Conservation (phyloP, 2,329 filamentous ascomycete species). For the Curvularia eragrostidis region DNA sequence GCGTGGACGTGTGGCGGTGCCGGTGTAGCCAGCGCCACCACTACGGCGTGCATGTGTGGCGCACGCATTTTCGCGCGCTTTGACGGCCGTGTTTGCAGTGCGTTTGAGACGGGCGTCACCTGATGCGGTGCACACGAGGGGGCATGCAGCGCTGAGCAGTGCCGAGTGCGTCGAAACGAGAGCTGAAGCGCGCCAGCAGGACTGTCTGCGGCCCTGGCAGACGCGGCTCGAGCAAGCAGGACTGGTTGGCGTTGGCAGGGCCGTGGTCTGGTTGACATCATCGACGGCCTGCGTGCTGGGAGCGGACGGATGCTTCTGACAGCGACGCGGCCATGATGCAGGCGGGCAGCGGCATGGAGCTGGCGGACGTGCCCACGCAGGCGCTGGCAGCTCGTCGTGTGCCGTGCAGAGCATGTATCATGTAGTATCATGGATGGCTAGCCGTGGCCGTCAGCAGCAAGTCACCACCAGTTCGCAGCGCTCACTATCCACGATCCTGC, state of each 20-base stretch:
- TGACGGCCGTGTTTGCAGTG: slow-evolving; percentile 26
- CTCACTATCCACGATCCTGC: slow-evolving; percentile 10
- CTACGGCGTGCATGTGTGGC: not conserved
- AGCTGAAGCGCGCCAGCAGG: slow-evolving; percentile 6
- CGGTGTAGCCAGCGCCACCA: not conserved
- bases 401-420: not conserved
- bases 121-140: slow-evolving; percentile 7
- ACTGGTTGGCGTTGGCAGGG: slow-evolving; percentile 12
- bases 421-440: too few relatives aligned
- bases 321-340: slow-evolving; percentile 20
- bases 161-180: slow-evolving; percentile 5
- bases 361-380: not conserved
- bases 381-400: not conserved
- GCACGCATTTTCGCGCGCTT: slow-evolving; percentile 11
- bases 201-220: not conserved
- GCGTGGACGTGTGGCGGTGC: not conserved
- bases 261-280: slow-evolving; percentile 27
- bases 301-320: slow-evolving; percentile 17
- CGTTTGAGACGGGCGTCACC: slow-evolving; percentile 23
- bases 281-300: slow-evolving; percentile 17
- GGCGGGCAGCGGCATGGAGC: not conserved
- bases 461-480: slow-evolving; percentile 17
- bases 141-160: not conserved
- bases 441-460: too few relatives aligned
- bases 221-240: slow-evolving; percentile 10